A percentile compares a stretch with the other conserved stretches of the same genome.
phyloP scores from a whole-genome alignment of 768 basidiomycete genomes.

The Pleurotus sapidus region DNA sequence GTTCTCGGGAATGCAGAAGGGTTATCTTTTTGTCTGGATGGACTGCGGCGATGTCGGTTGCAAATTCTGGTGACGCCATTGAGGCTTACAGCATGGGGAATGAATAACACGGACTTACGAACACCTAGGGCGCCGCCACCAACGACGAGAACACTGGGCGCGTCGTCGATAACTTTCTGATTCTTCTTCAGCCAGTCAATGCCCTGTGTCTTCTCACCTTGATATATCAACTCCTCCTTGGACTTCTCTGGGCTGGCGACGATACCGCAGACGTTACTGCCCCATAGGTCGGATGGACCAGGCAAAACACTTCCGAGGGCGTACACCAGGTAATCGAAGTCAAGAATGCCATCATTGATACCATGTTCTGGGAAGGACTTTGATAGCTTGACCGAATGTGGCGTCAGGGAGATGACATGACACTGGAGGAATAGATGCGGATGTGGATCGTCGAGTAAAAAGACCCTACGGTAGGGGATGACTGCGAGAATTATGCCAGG shows the following conservation, averaged over 20 bases:
- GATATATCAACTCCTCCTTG: slow-evolving; percentile 18
- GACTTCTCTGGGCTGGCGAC: slow-evolving; percentile 3
- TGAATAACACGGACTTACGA: slow-evolving; percentile 37
- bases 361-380: slow-evolving; percentile 45
- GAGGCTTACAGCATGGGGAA: not conserved
- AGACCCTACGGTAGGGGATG: slow-evolving; percentile 53
- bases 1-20: slow-evolving; percentile 54
- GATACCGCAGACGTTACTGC: slow-evolving; percentile 14
- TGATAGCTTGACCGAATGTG: slow-evolving; percentile 42
- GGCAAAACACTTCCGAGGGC: slow-evolving; percentile 61
- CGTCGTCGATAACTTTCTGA: slow-evolving; percentile 44
- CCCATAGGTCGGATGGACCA: slow-evolving; percentile 54
- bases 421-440: slow-evolving; percentile 41
- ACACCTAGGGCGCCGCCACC: slow-evolving; percentile 76
- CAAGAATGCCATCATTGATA: slow-evolving; percentile 29
- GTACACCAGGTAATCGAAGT: slow-evolving; percentile 57
- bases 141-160: slow-evolving; percentile 56
- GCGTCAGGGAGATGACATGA: slow-evolving; percentile 35
- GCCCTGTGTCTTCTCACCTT: slow-evolving; percentile 45
- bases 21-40: slow-evolving; percentile 53
- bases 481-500: slow-evolving; percentile 23
- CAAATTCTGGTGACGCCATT: slow-evolving; percentile 44
- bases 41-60: slow-evolving; percentile 56
- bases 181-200: slow-evolving; percentile 49
- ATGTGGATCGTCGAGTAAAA: slow-evolving; percentile 22